phyloP scores from a whole-genome alignment of 768 basidiomycete genomes.

The Termitomyces bulborhizus region DNA sequence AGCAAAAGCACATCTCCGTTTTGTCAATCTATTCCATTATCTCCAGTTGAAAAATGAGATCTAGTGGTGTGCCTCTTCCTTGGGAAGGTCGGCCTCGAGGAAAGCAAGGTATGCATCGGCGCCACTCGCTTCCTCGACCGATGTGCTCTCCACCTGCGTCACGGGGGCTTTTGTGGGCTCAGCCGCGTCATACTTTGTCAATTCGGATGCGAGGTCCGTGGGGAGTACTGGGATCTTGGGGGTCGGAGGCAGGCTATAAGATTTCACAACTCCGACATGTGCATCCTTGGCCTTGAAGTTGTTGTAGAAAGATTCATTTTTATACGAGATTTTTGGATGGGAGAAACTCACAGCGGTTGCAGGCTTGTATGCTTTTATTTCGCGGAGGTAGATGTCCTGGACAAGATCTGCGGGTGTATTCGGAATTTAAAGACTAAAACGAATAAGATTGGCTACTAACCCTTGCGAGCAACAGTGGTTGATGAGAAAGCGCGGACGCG shows the following conservation, averaged over 20 bases:
- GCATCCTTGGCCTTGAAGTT: slow-evolving; percentile 75
- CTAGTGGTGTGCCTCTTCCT: slow-evolving; percentile 25
- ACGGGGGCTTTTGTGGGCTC: slow-evolving; percentile 57
- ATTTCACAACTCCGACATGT: slow-evolving; percentile 82
- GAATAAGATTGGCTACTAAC: slow-evolving; percentile 28
- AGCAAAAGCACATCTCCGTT: slow-evolving; percentile 4
- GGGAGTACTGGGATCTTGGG: slow-evolving; percentile 78
- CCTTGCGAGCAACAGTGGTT: slow-evolving; percentile 56
- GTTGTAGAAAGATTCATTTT: neutral
- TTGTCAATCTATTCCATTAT: slow-evolving; percentile 10
- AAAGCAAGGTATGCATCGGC: slow-evolving; percentile 76
- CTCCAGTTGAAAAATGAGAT: slow-evolving; percentile 7
- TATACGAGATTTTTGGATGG: neutral
- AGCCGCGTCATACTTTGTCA: slow-evolving; percentile 76
- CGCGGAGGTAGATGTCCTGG: slow-evolving; percentile 86
- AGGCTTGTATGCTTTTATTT: slow-evolving; percentile 88
- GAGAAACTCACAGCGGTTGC: slow-evolving; percentile 53
- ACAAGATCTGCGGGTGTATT: slow-evolving; percentile 70
- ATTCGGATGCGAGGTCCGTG: slow-evolving; percentile 80
- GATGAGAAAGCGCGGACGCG: slow-evolving; percentile 55
- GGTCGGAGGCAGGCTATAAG: slow-evolving; percentile 65
- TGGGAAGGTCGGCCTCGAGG: slow-evolving; percentile 67
- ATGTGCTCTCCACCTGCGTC: slow-evolving; percentile 22
- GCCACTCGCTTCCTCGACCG: slow-evolving; percentile 41
- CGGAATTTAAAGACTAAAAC: slow-evolving; percentile 23